Percentiles rank a stretch among this genome's conserved stretches.
Evolutionary conservation across 768 basidiomycete species (phyloP).

Genomic region (Rossbeevera mucosa): DNA sequence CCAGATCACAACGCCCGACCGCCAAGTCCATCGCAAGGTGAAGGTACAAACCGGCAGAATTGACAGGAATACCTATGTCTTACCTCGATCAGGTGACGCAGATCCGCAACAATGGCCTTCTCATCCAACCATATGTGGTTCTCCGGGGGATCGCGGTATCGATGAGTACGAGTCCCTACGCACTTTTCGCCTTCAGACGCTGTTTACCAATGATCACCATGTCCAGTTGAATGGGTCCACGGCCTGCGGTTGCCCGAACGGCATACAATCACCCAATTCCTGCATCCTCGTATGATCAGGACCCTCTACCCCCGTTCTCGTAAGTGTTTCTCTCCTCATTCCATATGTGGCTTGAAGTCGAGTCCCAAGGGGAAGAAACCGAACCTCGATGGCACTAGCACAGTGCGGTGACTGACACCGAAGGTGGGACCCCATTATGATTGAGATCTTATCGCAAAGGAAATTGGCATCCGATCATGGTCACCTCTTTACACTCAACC

Average conservation of each 20-base stretch:
- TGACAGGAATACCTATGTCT: slow-evolving; percentile 32
- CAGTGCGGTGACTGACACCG: slow-evolving; percentile 24
- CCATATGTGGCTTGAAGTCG: slow-evolving; percentile 33
- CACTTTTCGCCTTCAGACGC: slow-evolving; percentile 26
- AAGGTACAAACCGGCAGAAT: slow-evolving; percentile 33
- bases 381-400: slow-evolving; percentile 18
- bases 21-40: slow-evolving; percentile 35
- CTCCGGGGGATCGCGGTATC: slow-evolving; percentile 29
- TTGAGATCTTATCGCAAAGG: slow-evolving; percentile 35
- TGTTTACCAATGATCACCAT: slow-evolving; percentile 32
- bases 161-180: slow-evolving; percentile 16
- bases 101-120: slow-evolving; percentile 31
- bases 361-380: slow-evolving; percentile 33
- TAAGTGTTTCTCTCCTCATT: slow-evolving; percentile 35
- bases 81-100: slow-evolving; percentile 22
- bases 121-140: slow-evolving; percentile 30
- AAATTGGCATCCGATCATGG: slow-evolving; percentile 29
- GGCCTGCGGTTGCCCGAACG: slow-evolving; percentile 32
- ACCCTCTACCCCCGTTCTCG: slow-evolving; percentile 52
- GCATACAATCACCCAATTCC: slow-evolving; percentile 50
- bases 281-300: slow-evolving; percentile 66
- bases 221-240: slow-evolving; percentile 23
- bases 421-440: slow-evolving; percentile 41
- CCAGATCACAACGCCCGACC: slow-evolving; percentile 22
- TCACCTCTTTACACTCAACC: slow-evolving; percentile 18